Conservation (phyloP, 805 yeast genomes). For the Teunomyces gatunensis region DNA sequence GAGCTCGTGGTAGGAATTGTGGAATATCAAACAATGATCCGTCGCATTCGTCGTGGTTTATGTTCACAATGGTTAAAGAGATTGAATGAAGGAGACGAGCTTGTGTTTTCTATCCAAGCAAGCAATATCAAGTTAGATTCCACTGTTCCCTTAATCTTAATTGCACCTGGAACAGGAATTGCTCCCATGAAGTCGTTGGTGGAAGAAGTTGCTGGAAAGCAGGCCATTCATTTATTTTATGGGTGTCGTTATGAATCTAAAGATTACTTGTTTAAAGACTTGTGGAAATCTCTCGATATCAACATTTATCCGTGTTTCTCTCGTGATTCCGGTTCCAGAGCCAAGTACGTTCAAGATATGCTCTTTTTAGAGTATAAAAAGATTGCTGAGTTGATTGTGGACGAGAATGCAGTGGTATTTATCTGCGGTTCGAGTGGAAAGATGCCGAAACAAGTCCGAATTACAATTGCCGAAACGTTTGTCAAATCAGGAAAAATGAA, state of each 20-base stretch:
- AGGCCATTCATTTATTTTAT: constrained; percentile 54
- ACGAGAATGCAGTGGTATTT: constrained; percentile 61
- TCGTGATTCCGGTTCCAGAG: constrained; percentile 40
- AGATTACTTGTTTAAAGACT: constrained; percentile 65
- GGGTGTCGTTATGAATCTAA: constrained; percentile 69
- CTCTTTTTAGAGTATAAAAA: constrained; percentile 50
- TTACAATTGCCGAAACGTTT: constrained; percentile 69
- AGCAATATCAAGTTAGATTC: constrained; percentile 40
- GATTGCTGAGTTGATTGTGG: constrained; percentile 52
- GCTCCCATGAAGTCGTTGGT: constrained; percentile 87
- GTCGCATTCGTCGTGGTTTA: constrained; percentile 73
- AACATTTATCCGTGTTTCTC: constrained; percentile 44
- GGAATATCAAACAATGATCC: constrained; percentile 77
- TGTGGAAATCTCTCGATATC: constrained; percentile 49
- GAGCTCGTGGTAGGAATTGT: constrained; percentile 84
- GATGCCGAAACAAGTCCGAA: constrained; percentile 86
- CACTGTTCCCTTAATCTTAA: constrained; percentile 47
- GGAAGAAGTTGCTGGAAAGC: constrained; percentile 29
- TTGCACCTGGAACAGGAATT: constrained; percentile 94
- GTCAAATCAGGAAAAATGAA: constrained; percentile 42
- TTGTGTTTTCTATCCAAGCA: constrained; percentile 52
- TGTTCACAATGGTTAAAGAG: constrained; percentile 74
- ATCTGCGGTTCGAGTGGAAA: constrained; percentile 92
- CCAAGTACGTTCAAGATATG: constrained; percentile 73
- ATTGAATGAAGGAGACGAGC: constrained; percentile 45